Percentiles rank a stretch among this genome's conserved stretches.
Conservation (phyloP, 2,329 filamentous ascomycete species). For the Orbilia blumenaviensis region DNA sequence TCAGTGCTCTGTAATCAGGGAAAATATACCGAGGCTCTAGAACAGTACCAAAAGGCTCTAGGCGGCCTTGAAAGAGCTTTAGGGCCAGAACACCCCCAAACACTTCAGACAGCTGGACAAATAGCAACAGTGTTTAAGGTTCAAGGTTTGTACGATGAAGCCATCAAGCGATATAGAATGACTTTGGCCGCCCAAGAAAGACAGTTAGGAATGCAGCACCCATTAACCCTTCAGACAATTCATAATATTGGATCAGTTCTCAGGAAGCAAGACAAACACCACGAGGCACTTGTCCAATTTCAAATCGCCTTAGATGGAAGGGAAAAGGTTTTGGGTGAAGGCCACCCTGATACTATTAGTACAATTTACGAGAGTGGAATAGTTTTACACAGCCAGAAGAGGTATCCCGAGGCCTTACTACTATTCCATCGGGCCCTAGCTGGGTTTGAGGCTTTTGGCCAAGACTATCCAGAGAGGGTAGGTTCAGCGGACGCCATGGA, state of each 20-base stretch:
- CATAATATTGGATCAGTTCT: neutral
- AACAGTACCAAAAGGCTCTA: neutral
- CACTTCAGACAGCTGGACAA: neutral
- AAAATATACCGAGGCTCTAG: neutral
- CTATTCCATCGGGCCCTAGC: neutral
- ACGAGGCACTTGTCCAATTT: neutral
- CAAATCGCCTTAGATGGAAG: constrained; percentile 10
- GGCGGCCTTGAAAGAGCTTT: neutral
- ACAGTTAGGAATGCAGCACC: neutral
- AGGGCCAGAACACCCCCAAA: neutral
- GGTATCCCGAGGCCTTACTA: constrained; percentile 7
- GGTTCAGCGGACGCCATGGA: neutral
- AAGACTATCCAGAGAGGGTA: neutral
- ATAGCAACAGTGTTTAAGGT: constrained; percentile 6
- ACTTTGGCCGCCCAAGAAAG: neutral
- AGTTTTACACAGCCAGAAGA: neutral
- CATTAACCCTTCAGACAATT: neutral
- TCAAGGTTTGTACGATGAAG: neutral
- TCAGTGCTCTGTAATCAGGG: neutral
- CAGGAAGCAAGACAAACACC: neutral
- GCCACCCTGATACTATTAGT: constrained; percentile 36
- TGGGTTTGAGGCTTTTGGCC: constrained; percentile 37
- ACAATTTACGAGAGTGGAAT: neutral
- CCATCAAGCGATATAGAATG: neutral
- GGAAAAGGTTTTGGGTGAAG: constrained; percentile 12